Conservation (phyloP, 768 basidiomycete species). For the Tephrocybe rancida region DNA sequence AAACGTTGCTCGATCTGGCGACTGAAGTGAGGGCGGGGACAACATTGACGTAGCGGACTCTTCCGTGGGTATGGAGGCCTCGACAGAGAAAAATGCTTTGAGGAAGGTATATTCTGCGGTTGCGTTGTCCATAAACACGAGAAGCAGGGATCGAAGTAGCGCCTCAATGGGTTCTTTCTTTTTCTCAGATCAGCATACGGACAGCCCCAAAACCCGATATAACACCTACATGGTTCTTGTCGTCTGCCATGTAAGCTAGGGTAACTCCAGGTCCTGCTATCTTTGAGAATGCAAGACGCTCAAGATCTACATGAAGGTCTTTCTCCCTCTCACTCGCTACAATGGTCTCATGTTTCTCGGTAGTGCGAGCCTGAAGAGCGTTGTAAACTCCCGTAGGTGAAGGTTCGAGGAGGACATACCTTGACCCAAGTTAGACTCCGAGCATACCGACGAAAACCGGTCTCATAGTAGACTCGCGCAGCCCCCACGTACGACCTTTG, state of each 20-base stretch:
- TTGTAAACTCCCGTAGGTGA: not conserved
- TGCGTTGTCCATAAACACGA: slow-evolving; percentile 95
- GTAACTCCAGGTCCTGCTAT: slow-evolving; percentile 83
- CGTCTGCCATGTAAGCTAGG: slow-evolving; percentile 87
- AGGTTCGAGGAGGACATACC: slow-evolving; percentile 37
- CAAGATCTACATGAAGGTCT: slow-evolving; percentile 45
- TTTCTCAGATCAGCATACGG: slow-evolving; percentile 13
- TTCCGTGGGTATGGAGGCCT: slow-evolving; percentile 29
- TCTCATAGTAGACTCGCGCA: slow-evolving; percentile 92
- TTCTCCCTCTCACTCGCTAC: slow-evolving; percentile 45
- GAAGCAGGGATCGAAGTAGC: slow-evolving; percentile 78
- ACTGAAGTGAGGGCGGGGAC: slow-evolving; percentile 40
- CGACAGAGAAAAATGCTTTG: slow-evolving; percentile 74
- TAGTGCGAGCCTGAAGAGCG: slow-evolving; percentile 54
- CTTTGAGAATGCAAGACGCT: slow-evolving; percentile 65
- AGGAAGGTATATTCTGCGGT: slow-evolving; percentile 91
- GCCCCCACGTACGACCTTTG: slow-evolving; percentile 84
- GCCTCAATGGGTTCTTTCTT: slow-evolving; percentile 87
- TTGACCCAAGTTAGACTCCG: slow-evolving; percentile 81
- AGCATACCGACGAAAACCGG: slow-evolving; percentile 88
- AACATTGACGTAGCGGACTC: slow-evolving; percentile 37
- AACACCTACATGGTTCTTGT: slow-evolving; percentile 76
- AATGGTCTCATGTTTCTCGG: slow-evolving; percentile 73
- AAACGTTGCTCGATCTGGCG: slow-evolving; percentile 44
- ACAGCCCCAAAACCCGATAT: not conserved